Conservation (phyloP, 169 alveolate genomes). For the Amoebophrya sp. region DNA sequence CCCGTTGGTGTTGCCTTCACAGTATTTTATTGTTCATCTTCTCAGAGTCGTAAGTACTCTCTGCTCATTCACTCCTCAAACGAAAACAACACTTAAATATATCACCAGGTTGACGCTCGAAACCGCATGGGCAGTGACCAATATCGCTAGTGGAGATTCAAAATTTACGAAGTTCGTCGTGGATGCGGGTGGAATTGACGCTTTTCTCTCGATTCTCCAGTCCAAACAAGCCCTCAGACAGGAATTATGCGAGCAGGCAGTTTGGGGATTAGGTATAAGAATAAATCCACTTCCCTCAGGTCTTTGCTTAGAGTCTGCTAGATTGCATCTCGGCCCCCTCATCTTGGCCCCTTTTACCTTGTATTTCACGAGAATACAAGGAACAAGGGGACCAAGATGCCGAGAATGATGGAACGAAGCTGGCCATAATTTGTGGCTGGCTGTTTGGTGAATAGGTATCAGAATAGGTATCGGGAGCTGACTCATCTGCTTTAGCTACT, state of each 20-base stretch:
- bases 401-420: too few relatives aligned
- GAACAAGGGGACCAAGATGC: too few relatives aligned
- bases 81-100: neutral
- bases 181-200: constrained; percentile 9
- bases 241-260: constrained; percentile 5
- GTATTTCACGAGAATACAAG: too few relatives aligned
- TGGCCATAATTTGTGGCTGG: too few relatives aligned
- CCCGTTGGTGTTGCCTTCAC: neutral
- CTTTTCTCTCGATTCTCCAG: neutral
- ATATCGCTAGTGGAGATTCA: neutral
- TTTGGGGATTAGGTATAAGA: neutral
- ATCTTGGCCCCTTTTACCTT: too few relatives aligned
- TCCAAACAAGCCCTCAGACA: neutral
- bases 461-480: too few relatives aligned
- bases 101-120: neutral
- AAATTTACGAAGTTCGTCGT: neutral
- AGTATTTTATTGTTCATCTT: neutral
- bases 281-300: too few relatives aligned
- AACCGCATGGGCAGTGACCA: constrained; percentile 2
- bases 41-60: neutral
- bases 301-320: too few relatives aligned
- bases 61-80: neutral
- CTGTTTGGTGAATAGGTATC: too few relatives aligned
- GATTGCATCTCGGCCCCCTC: too few relatives aligned
- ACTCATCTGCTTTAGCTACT: too few relatives aligned